Evolutionary conservation across 148 eudicot species (phyloP).

Genomic region (Silene conica): DNA sequence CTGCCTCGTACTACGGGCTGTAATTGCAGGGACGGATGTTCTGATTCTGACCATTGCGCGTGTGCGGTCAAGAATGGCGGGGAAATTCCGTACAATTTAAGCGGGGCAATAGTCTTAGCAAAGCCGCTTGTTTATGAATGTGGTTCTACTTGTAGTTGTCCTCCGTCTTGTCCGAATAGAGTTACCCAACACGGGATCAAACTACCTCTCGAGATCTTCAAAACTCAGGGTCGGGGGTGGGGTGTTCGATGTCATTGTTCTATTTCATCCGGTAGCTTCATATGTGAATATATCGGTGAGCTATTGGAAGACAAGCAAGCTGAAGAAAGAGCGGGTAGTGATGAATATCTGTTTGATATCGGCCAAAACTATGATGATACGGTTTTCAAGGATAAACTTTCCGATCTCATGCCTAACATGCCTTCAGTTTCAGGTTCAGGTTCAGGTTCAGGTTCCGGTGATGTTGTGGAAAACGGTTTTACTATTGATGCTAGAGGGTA

Average conservation of each 20-base stretch:
- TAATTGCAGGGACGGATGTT: slow-evolving; percentile 59
- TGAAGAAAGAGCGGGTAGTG: slow-evolving; percentile 58
- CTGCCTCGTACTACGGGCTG: slow-evolving; percentile 49
- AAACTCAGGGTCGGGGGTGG: slow-evolving; percentile 84
- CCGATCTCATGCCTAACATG: slow-evolving; percentile 28
- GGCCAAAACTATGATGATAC: slow-evolving; percentile 67
- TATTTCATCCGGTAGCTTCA: slow-evolving; percentile 83
- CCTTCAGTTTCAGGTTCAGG: slow-evolving; percentile 15
- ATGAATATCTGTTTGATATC: slow-evolving; percentile 86
- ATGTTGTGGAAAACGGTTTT: slow-evolving; percentile 48
- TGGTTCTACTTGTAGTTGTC: slow-evolving; percentile 81
- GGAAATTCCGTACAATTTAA: slow-evolving; percentile 67
- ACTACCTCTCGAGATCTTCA: slow-evolving; percentile 76
- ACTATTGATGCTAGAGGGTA: slow-evolving; percentile 71
- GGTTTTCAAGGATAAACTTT: slow-evolving; percentile 34
- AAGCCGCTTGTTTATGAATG: slow-evolving; percentile 86
- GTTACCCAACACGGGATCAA: slow-evolving; percentile 79
- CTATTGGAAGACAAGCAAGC: slow-evolving; percentile 84
- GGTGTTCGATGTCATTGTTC: slow-evolving; percentile 74
- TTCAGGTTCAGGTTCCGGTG: slow-evolving; percentile 20
- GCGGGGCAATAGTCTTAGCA: slow-evolving; percentile 68
- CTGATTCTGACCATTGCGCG: slow-evolving; percentile 51
- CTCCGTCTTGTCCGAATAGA: slow-evolving; percentile 71
- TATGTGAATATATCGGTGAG: slow-evolving; percentile 92
- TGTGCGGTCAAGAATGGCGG: slow-evolving; percentile 73